Conservation (phyloP, 2,329 filamentous ascomycete species). For the Fusarium sp. region DNA sequence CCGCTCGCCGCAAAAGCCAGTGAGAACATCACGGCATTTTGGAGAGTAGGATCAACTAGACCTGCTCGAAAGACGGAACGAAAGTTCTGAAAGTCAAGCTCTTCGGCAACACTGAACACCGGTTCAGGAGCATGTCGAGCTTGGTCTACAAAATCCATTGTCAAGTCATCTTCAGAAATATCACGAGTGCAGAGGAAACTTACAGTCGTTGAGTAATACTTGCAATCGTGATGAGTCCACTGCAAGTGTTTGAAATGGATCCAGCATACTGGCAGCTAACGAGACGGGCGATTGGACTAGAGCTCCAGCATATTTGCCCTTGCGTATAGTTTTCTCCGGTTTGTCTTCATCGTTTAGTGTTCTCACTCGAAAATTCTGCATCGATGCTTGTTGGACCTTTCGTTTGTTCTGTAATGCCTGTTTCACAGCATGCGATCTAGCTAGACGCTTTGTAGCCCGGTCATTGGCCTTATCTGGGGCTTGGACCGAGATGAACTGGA, state of each 20-base stretch:
- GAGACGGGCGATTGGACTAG: background rate
- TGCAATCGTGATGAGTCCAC: conserved; percentile 30
- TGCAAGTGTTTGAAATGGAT: conserved; percentile 36
- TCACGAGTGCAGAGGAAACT: background rate
- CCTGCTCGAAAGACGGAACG: conserved; percentile 54
- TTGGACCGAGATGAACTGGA: conserved; percentile 39
- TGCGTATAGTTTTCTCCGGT: fast-evolving
- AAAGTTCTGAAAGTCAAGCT: conserved; percentile 58
- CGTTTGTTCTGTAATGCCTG: conserved; percentile 36
- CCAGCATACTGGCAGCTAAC: background rate
- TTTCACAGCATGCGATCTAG: conserved; percentile 41
- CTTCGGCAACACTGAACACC: conserved; percentile 56
- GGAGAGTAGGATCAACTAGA: conserved; percentile 55
- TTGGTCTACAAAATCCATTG: conserved; percentile 29
- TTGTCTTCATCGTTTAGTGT: background rate
- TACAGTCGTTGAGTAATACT: conserved; percentile 22
- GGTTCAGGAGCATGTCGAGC: conserved; percentile 52
- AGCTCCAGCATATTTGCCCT: fast-evolving
- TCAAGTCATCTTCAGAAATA: background rate
- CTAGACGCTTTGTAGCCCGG: conserved; percentile 16
- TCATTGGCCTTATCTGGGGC: conserved; percentile 9
- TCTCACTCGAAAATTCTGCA: conserved; percentile 26
- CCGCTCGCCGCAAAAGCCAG: conserved; percentile 52
- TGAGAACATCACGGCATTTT: conserved; percentile 59
- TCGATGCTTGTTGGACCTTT: conserved; percentile 2